A percentile compares a stretch with the other conserved stretches of the same genome.
Evolutionary conservation across 2,329 filamentous ascomycete species (phyloP).

Genomic region (Corynespora cassiicola): DNA sequence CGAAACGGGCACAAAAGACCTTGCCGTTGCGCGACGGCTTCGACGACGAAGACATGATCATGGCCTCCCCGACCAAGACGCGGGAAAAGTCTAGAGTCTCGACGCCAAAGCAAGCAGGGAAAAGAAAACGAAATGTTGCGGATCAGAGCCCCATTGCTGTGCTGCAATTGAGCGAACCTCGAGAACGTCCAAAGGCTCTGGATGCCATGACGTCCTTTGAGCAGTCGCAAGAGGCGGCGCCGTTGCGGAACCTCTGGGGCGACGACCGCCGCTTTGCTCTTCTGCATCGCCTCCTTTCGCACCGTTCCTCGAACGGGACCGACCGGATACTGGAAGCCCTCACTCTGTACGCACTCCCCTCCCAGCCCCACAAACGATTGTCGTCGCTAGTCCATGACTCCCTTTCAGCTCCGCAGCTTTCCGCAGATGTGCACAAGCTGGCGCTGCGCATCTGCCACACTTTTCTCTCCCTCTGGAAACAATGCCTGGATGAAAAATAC

Average conservation of each 20-base stretch:
- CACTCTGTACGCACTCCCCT: constrained; percentile 69
- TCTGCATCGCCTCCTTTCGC: constrained; percentile 69
- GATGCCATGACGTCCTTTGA: constrained; percentile 22
- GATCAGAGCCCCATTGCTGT: constrained; percentile 69
- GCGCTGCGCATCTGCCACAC: constrained; percentile 70
- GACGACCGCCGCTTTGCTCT: constrained; percentile 50
- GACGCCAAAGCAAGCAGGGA: constrained; percentile 69
- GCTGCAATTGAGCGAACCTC: constrained; percentile 56
- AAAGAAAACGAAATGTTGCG: constrained; percentile 69
- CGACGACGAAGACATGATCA: constrained; percentile 68
- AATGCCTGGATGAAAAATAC: constrained; percentile 68
- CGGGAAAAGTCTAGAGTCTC: constrained; percentile 55
- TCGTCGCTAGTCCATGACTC: constrained; percentile 72
- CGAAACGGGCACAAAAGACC: constrained; percentile 64
- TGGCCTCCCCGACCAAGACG: constrained; percentile 61
- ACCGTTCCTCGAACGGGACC: constrained; percentile 61
- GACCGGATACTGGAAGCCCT: constrained; percentile 73
- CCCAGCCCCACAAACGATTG: constrained; percentile 60
- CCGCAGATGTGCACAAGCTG: constrained; percentile 59
- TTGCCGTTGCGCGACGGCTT: constrained; percentile 76
- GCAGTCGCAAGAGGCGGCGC: constrained; percentile 26
- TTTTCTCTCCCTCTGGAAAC: constrained; percentile 71
- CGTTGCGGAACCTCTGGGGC: constrained; percentile 46
- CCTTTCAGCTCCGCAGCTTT: constrained; percentile 62
- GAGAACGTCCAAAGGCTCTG: constrained; percentile 45